phyloP scores from a whole-genome alignment of 2,329 filamentous ascomycete species.

The Teratosphaeria gauchensis region DNA sequence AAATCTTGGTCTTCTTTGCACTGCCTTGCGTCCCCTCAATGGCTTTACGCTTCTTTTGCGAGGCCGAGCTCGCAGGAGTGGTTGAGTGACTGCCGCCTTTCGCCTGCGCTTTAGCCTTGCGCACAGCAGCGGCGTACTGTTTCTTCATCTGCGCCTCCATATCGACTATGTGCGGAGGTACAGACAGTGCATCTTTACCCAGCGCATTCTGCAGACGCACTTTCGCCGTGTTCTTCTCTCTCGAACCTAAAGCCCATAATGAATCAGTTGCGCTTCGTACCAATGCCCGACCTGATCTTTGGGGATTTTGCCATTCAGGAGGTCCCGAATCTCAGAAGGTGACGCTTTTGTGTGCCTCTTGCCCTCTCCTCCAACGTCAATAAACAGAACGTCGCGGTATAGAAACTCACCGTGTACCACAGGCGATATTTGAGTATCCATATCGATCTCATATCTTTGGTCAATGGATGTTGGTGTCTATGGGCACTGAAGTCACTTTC shows the following conservation, averaged over 20 bases:
- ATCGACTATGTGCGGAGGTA: slow-evolving; percentile 41
- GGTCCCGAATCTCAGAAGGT: slow-evolving; percentile 13
- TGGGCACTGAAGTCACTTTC: neutral
- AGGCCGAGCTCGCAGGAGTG: neutral
- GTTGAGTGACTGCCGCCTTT: neutral
- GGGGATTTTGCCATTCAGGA: slow-evolving; percentile 13
- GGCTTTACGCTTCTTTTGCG: slow-evolving; percentile 14
- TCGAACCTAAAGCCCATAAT: slow-evolving; percentile 51
- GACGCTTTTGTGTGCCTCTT: slow-evolving; percentile 21
- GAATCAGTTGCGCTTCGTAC: slow-evolving; percentile 53
- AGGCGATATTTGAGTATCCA: slow-evolving; percentile 8
- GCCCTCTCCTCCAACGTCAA: slow-evolving; percentile 18
- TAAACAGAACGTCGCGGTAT: slow-evolving; percentile 21
- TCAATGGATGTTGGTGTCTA: neutral
- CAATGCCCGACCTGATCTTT: slow-evolving; percentile 50
- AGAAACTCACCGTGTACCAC: slow-evolving; percentile 21
- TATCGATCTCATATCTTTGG: neutral
- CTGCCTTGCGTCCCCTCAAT: slow-evolving; percentile 10
- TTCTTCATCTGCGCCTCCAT: slow-evolving; percentile 49
- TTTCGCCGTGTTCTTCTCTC: slow-evolving; percentile 49
- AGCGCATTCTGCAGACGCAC: slow-evolving; percentile 50
- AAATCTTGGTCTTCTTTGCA: slow-evolving; percentile 18
- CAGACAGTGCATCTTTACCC: slow-evolving; percentile 35
- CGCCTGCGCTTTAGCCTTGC: slow-evolving; percentile 31
- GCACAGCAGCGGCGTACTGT: slow-evolving; percentile 44